phyloP scores from a whole-genome alignment of 805 yeast species.

The Hanseniaspora guilliermondii region DNA sequence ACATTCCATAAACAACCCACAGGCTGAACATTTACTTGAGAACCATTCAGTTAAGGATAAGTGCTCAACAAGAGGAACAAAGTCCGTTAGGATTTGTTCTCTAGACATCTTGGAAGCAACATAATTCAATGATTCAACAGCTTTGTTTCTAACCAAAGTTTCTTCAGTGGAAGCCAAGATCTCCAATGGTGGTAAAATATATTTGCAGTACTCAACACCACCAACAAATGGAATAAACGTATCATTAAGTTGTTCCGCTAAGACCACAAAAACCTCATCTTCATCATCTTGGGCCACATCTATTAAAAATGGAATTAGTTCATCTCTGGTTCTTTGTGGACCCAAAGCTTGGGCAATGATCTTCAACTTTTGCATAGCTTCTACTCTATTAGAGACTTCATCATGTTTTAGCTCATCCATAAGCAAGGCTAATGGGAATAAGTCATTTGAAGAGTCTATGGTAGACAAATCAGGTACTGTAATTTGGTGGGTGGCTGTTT shows the following conservation, averaged over 20 bases:
- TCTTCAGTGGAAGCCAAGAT: conserved; percentile 86
- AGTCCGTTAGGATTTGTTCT: conserved; percentile 51
- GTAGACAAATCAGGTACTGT: conserved; percentile 8
- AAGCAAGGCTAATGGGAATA: conserved; percentile 86
- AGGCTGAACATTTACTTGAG: conserved; percentile 76
- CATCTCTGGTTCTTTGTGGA: conserved; percentile 79
- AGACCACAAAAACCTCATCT: conserved; percentile 89
- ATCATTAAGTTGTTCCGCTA: conserved; percentile 74
- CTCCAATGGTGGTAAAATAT: conserved; percentile 57
- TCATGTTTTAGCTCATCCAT: conserved; percentile 97
- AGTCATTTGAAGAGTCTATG: conserved; percentile 27
- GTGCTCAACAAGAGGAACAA: conserved; percentile 64
- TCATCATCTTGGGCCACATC: conserved; percentile 89
- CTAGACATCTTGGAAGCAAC: conserved; percentile 52
- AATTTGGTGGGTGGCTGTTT: conserved; percentile 1
- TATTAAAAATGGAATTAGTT: conserved; percentile 78
- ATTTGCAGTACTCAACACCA: conserved; percentile 53
- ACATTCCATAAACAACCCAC: conserved; percentile 72
- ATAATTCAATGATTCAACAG: conserved; percentile 70
- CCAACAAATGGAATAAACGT: conserved; percentile 82
- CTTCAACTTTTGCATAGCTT: conserved; percentile 86
- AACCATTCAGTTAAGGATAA: conserved; percentile 90
- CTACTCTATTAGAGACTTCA: conserved; percentile 83
- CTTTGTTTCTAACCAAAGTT: conserved; percentile 89
- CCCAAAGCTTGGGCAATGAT: conserved; percentile 93